A percentile compares a stretch with the other conserved stretches of the same genome.
Conservation (phyloP, 768 basidiomycete species). For the Mrakia blollopis region DNA sequence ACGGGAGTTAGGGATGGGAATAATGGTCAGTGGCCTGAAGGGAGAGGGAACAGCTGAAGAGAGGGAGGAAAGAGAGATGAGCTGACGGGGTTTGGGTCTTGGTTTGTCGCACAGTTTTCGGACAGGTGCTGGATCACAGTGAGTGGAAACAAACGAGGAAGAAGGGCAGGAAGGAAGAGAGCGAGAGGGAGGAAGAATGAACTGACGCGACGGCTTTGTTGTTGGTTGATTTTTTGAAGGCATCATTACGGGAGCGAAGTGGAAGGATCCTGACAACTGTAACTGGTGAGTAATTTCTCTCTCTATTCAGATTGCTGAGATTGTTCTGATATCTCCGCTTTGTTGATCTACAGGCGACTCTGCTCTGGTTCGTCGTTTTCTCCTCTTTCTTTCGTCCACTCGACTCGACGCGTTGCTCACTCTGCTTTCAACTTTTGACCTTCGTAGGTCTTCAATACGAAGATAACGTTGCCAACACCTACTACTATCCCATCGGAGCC, state of each 20-base stretch:
- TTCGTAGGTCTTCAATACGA: conserved; percentile 21
- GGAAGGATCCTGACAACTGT: not conserved
- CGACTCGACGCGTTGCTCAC: not conserved
- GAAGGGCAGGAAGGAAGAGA: not conserved
- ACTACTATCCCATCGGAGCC: conserved; percentile 18
- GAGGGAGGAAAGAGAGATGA: not conserved
- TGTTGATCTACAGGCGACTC: not conserved
- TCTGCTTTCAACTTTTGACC: not conserved
- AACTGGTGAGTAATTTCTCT: not conserved
- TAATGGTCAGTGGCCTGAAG: not conserved
- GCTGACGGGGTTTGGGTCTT: not conserved
- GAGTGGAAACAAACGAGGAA: not conserved
- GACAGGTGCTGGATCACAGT: not conserved
- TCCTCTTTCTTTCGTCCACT: not conserved
- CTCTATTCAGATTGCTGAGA: not conserved
- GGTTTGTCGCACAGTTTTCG: not conserved
- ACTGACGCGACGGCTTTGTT: not conserved
- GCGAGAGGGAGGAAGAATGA: too few relatives aligned
- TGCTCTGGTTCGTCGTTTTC: not conserved
- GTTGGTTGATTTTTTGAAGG: not conserved
- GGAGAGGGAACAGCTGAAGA: not conserved
- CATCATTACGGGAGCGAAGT: not conserved
- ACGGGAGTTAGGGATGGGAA: not conserved
- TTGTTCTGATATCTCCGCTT: not conserved
- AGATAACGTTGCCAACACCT: conserved; percentile 25